Percentiles rank a stretch among this genome's conserved stretches.
phyloP scores from a whole-genome alignment of 305 asterid genomes.

The Euphrasia arctica region DNA sequence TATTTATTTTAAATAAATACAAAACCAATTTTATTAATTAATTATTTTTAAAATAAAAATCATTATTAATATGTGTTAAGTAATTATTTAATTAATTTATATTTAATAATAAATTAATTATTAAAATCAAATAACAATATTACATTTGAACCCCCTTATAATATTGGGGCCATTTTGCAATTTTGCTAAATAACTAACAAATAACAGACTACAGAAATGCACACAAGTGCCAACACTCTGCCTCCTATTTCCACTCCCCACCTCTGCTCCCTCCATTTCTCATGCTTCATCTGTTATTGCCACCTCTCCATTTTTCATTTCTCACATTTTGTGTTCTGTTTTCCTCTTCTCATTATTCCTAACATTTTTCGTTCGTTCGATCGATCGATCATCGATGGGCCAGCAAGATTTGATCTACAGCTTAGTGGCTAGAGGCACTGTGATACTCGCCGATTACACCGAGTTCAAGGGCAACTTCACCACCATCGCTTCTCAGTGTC shows the following conservation, averaged over 20 bases:
- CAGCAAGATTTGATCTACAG: slow-evolving; percentile 71
- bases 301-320: not conserved
- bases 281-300: slow-evolving; percentile 18
- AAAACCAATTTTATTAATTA: no score
- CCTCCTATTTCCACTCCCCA: slow-evolving; percentile 4
- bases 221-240: slow-evolving; percentile 4
- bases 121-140: no score
- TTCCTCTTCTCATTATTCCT: not conserved
- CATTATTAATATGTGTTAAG: no score
- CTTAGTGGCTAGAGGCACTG: slow-evolving; percentile 63
- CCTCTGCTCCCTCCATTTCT: slow-evolving; percentile 16
- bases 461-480: slow-evolving; percentile 70
- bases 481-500: slow-evolving; percentile 58
- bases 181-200: no score
- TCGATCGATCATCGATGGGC: slow-evolving; percentile 43
- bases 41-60: no score
- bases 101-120: no score
- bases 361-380: not conserved
- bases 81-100: no score
- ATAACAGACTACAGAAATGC: slow-evolving; percentile 10
- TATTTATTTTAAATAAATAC: no score
- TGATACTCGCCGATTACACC: slow-evolving; percentile 62
- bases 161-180: no score
- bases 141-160: not conserved
- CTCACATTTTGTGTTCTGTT: slow-evolving; percentile 22